Evolutionary conservation across 257 asterid genomes (phyloP).

Genomic region (Salvia rosmarinus): DNA sequence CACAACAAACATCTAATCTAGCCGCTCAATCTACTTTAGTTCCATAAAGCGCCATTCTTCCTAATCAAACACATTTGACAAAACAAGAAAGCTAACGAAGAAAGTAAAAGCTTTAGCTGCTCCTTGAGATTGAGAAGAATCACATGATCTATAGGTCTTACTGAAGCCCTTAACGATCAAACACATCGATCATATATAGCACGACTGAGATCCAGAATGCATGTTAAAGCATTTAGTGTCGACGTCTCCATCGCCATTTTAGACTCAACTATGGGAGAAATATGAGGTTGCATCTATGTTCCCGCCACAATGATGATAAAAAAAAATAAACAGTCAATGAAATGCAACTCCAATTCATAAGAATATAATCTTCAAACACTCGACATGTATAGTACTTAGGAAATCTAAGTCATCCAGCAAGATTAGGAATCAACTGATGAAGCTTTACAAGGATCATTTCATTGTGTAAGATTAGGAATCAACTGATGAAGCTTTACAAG

Average conservation of each 20-base stretch:
- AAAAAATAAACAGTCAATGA: background rate
- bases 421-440: background rate
- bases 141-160: background rate
- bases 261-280: constrained; percentile 27
- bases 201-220: background rate
- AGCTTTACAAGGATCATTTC: background rate
- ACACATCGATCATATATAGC: background rate
- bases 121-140: background rate
- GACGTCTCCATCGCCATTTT: constrained; percentile 40
- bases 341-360: background rate
- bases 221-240: constrained; percentile 34
- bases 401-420: constrained; percentile 1
- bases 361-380: background rate
- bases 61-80: constrained; percentile 4
- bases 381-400: background rate
- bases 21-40: background rate
- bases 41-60: background rate
- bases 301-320: constrained; percentile 6
- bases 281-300: constrained; percentile 36
- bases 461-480: background rate
- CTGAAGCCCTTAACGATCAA: background rate
- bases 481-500: background rate
- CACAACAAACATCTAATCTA: background rate
- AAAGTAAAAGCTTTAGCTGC: background rate
- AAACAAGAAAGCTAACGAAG: background rate